These are phyloP conservation scores for Wolfiporia cocos DNA, from an alignment of 1,284 basidiomycete genomes.

Conservation along the genomic window DNA sequence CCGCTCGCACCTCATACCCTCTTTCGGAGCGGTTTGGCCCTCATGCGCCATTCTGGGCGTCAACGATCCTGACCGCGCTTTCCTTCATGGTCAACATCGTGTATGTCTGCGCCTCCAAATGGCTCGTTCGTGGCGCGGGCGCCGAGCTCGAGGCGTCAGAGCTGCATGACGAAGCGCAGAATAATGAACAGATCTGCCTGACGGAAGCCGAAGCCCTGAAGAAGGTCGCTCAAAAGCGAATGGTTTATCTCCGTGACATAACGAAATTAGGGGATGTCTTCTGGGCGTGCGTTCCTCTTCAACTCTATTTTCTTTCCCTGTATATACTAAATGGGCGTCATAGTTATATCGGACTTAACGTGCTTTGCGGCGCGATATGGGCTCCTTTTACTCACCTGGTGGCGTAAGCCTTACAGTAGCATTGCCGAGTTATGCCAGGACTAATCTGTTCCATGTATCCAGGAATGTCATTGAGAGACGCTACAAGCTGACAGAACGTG, in stretches of 20 bases:
- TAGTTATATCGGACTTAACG: slow-evolving; percentile 64
- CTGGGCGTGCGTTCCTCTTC: slow-evolving; percentile 55
- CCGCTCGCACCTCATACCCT: slow-evolving; percentile 71
- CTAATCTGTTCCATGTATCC: slow-evolving; percentile 1
- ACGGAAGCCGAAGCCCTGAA: slow-evolving; percentile 60
- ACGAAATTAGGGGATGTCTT: slow-evolving; percentile 71
- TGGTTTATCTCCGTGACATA: slow-evolving; percentile 53
- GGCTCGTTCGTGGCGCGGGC: slow-evolving; percentile 53
- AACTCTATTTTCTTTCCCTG: slow-evolving; percentile 2
- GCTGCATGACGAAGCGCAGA: slow-evolving; percentile 42
- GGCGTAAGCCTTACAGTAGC: slow-evolving; percentile 39
- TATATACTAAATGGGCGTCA: too few species aligned
- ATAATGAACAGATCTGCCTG: slow-evolving; percentile 15
- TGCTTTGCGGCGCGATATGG: slow-evolving; percentile 77
- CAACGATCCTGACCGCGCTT: slow-evolving; percentile 52
- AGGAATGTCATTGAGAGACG: slow-evolving; percentile 74
- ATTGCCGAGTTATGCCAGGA: background rate
- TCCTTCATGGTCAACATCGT: slow-evolving; percentile 65
- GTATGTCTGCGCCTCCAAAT: slow-evolving; percentile 58
- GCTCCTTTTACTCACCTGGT: slow-evolving; percentile 73
- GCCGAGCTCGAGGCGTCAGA: slow-evolving; percentile 62
- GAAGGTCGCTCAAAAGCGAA: slow-evolving; percentile 57
- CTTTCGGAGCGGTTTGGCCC: slow-evolving; percentile 63
- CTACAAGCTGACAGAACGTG: slow-evolving; percentile 53
- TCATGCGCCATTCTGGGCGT: slow-evolving; percentile 70